Conservation (phyloP, 2,329 filamentous ascomycete species). For the Colletotrichum eremochloae region DNA sequence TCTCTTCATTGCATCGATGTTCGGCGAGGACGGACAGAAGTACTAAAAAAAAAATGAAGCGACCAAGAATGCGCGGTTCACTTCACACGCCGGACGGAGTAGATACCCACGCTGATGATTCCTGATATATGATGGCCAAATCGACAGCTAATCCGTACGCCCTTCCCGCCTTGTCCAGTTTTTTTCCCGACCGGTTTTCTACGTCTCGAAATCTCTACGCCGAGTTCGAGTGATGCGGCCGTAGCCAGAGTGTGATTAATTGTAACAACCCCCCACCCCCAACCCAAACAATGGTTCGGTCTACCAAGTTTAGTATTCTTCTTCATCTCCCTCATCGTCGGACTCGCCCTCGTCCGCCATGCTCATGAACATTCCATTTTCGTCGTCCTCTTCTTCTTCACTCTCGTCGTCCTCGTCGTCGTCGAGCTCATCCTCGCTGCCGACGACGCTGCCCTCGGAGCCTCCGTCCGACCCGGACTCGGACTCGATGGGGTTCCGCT, state of each 20-base stretch:
- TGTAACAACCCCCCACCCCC: too few relatives aligned
- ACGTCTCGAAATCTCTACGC: not conserved
- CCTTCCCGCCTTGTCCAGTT: not conserved
- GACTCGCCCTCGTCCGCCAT: conserved; percentile 51
- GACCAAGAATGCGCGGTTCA: not conserved
- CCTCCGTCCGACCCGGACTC: conserved; percentile 42
- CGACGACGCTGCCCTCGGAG: conserved; percentile 44
- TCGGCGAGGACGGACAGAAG: too few relatives aligned
- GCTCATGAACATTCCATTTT: conserved; percentile 48
- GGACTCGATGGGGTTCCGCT: conserved; percentile 42
- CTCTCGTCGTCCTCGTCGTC: conserved; percentile 45
- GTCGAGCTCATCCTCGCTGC: conserved; percentile 38
- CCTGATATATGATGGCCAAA: not conserved
- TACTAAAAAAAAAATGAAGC: not conserved
- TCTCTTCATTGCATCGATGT: not conserved
- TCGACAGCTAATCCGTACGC: not conserved
- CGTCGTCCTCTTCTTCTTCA: conserved; percentile 40
- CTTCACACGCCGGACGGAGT: not conserved
- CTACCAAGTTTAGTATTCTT: conserved; percentile 16
- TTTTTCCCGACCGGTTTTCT: not conserved
- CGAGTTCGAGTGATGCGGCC: not conserved
- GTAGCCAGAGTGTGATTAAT: not conserved
- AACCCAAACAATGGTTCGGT: too few relatives aligned
- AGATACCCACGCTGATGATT: not conserved
- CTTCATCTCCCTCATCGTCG: conserved; percentile 18